A percentile compares a stretch with the other conserved stretches of the same genome.
Evolutionary conservation across 2,329 filamentous ascomycete genomes (phyloP).

Genomic region (Paraphaeosphaeria sporulosa): DNA sequence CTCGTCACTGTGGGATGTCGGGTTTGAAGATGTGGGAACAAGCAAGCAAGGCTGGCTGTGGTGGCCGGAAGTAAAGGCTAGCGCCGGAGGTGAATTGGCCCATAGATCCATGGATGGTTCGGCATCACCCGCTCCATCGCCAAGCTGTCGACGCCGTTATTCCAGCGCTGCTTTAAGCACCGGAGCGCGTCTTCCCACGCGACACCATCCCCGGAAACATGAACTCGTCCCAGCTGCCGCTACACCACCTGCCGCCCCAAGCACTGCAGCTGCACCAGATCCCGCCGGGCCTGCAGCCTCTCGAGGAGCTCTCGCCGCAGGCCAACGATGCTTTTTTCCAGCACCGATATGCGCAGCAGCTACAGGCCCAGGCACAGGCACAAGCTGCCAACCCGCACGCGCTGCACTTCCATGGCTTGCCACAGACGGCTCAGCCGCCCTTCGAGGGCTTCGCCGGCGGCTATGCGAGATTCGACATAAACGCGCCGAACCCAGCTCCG

Average conservation of each 20-base stretch:
- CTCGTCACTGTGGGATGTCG: background rate
- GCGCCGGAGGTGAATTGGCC: background rate
- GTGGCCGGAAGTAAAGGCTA: background rate
- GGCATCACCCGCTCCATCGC: conserved; percentile 7
- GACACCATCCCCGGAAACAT: conserved; percentile 13
- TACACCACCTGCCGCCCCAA: conserved; percentile 18
- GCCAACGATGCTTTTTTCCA: conserved; percentile 34
- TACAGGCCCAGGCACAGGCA: conserved; percentile 5
- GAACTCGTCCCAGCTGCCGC: conserved; percentile 21
- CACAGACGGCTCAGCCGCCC: conserved; percentile 27
- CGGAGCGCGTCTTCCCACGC: conserved; percentile 10
- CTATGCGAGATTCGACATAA: conserved; percentile 36
- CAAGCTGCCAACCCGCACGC: conserved; percentile 24
- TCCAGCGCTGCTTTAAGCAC: conserved; percentile 22
- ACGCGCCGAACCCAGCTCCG: conserved; percentile 25
- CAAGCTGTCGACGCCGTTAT: conserved; percentile 13
- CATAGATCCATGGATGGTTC: background rate
- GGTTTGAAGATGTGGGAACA: background rate
- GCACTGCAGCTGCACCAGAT: conserved; percentile 34
- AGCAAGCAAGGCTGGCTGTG: background rate
- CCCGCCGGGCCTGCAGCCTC: conserved; percentile 49
- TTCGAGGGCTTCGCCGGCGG: conserved; percentile 32
- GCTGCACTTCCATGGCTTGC: conserved; percentile 42
- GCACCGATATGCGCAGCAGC: conserved; percentile 25
- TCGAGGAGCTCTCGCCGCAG: conserved; percentile 49